Evolutionary conservation across 176 grass and related monocot genomes (phyloP).

Genomic region (Dendrocalamus sinicus): DNA sequence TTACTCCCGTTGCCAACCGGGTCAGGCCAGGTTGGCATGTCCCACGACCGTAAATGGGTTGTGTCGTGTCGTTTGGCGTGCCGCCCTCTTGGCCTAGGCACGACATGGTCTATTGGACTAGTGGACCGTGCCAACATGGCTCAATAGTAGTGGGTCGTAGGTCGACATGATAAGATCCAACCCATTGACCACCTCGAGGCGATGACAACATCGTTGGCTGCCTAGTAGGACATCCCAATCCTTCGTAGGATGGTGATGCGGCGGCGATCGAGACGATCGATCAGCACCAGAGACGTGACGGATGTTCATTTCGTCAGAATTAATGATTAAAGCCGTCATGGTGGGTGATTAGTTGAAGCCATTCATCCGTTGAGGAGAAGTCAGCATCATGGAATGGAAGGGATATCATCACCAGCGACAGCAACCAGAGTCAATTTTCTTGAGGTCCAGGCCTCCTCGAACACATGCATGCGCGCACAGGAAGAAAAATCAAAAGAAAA

Average conservation of each 20-base stretch:
- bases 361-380: neutral
- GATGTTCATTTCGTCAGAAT: neutral
- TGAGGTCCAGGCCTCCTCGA: neutral
- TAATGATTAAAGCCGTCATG: neutral
- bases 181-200: too few species aligned
- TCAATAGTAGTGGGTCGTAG: too few species aligned
- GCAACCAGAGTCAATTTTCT: neutral
- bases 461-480: neutral
- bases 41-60: too few species aligned
- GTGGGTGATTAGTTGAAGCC: neutral
- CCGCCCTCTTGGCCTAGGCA: too few species aligned
- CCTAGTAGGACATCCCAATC: too few species aligned
- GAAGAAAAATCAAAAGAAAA: neutral
- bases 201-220: too few species aligned
- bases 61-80: too few species aligned
- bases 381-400: slow-evolving; percentile 14
- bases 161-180: rapidly evolving
- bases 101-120: rapidly evolving
- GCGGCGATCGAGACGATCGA: neutral
- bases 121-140: too few species aligned
- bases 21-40: too few species aligned
- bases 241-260: neutral
- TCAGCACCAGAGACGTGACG: neutral
- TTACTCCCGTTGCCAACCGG: too few species aligned
- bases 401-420: neutral